Conservation (phyloP, 2,329 filamentous ascomycete species). For the Stagonosporopsis rhizophila region DNA sequence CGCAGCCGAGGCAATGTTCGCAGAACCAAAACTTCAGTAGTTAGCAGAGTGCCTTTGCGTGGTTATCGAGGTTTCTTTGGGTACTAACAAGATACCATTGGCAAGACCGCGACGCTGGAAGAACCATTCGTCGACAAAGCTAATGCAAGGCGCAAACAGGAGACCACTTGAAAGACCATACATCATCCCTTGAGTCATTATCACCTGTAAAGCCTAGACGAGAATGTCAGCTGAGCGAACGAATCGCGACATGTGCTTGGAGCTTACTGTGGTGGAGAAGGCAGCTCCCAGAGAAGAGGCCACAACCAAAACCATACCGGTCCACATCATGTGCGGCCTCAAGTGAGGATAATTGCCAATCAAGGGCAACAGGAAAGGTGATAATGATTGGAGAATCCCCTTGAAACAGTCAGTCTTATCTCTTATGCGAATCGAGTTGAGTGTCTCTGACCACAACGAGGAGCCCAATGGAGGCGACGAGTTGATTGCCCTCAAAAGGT, state of each 20-base stretch:
- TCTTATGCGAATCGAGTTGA: neutral
- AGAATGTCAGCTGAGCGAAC: neutral
- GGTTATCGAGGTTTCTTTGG: neutral
- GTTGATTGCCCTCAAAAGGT: slow-evolving; percentile 4
- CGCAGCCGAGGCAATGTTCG: slow-evolving; percentile 2
- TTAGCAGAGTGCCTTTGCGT: neutral
- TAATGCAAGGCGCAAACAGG: slow-evolving; percentile 1
- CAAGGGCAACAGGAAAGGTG: neutral
- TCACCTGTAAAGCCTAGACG: neutral
- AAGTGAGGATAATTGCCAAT: neutral
- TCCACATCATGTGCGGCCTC: slow-evolving; percentile 2
- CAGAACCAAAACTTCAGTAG: neutral
- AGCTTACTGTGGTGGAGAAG: neutral
- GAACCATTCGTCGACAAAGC: slow-evolving; percentile 7
- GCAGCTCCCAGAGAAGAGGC: neutral
- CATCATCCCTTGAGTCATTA: slow-evolving; percentile 4
- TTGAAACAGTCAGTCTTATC: neutral
- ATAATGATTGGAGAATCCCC: neutral
- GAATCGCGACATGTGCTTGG: neutral
- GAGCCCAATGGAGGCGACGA: neutral
- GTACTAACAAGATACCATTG: slow-evolving; percentile 1
- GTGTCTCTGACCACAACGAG: neutral
- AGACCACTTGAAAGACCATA: slow-evolving; percentile 3
- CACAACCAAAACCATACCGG: slow-evolving; percentile 1
- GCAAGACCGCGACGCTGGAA: neutral